These are phyloP conservation scores for Ceratobasidium sp. DNA, from an alignment of 1,284 basidiomycete species.

Conservation along the genomic window DNA sequence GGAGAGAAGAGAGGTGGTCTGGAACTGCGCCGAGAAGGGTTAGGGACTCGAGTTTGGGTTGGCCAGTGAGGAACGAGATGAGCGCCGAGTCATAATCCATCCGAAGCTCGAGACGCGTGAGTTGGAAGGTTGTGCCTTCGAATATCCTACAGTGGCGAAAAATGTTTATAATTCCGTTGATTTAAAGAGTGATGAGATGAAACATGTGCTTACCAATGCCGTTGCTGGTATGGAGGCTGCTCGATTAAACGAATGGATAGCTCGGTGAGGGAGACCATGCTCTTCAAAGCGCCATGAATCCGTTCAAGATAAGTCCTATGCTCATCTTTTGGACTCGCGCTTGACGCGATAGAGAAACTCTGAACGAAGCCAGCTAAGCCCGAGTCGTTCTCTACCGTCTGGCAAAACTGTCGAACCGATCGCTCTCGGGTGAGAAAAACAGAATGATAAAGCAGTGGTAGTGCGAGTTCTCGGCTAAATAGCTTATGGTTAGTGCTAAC, in stretches of 20 bases:
- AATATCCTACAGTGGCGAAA: slow-evolving; percentile 39
- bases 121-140: slow-evolving; percentile 33
- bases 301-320: slow-evolving; percentile 5
- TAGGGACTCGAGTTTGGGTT: slow-evolving; percentile 21
- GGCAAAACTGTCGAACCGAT: slow-evolving; percentile 37
- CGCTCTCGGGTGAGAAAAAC: slow-evolving; percentile 31
- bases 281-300: slow-evolving; percentile 22
- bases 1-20: slow-evolving; percentile 40
- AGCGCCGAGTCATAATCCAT: slow-evolving; percentile 44
- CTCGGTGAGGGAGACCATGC: slow-evolving; percentile 33
- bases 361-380: slow-evolving; percentile 16
- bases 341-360: slow-evolving; percentile 31
- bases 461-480: slow-evolving; percentile 33
- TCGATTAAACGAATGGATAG: slow-evolving; percentile 35
- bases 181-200: neutral
- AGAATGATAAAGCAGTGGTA: slow-evolving; percentile 31
- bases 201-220: slow-evolving; percentile 33
- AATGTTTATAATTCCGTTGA: neutral
- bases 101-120: slow-evolving; percentile 25
- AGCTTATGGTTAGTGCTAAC: neutral
- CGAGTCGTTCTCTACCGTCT: neutral
- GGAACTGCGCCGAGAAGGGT: slow-evolving; percentile 39
- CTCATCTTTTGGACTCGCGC: slow-evolving; percentile 24
- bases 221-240: slow-evolving; percentile 40
- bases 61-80: slow-evolving; percentile 24